Evolutionary conservation across 2,329 filamentous ascomycete genomes (phyloP), one percentile per base, ranked within the genome.

Genomic region (Exophiala spinifera): DNA sequence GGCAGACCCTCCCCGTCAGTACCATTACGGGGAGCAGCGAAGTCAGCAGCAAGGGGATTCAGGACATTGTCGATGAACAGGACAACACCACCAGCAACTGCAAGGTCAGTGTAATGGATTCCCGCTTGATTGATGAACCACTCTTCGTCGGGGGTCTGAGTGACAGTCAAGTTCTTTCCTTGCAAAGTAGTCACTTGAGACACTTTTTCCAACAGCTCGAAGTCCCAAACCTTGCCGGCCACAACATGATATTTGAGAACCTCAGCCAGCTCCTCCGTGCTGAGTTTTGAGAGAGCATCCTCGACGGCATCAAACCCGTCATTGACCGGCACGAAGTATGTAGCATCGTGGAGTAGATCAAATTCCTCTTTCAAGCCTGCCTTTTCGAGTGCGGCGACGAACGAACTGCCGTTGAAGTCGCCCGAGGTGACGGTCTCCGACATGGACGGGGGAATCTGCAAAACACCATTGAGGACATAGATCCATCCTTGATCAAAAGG

Each of bases 381-480:
- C 20, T 57, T n/a, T 14, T 57, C 40, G 20, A 54, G 55, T 10
- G 28, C 46, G 4, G 36, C 49, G 4, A 51, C 45, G 28, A 54
- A 57, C n/a, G 51, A 51, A 17, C 25, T 57, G 34, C 55, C 55
- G 23, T 54, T 57, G 51, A 54, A 57, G 25, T 57, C 50, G 34
- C 40, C 28, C 3, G 37, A 28, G 31, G 39, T 45, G 28, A 49
- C 52, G 5, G 52, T 49, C 33, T 19, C 47, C 3, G 52, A 50
- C 31, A 55, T 10, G 34, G 20, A 46, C 13, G 37, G 45, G 7
- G 46, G 52, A 23, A 46, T 51, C 14, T 50, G 14, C 39, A 51
- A n/a, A 20, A 55, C 46, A 15, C 47, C 52, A 17, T 55, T 31
- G 39, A 55, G 40, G 40, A 45, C 8, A 40, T 55, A 55, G 52